Evolutionary conservation across 1,139 yeast genomes (phyloP), one percentile per base, ranked within the genome.

Genomic region (Geotrichum fermentans): DNA sequence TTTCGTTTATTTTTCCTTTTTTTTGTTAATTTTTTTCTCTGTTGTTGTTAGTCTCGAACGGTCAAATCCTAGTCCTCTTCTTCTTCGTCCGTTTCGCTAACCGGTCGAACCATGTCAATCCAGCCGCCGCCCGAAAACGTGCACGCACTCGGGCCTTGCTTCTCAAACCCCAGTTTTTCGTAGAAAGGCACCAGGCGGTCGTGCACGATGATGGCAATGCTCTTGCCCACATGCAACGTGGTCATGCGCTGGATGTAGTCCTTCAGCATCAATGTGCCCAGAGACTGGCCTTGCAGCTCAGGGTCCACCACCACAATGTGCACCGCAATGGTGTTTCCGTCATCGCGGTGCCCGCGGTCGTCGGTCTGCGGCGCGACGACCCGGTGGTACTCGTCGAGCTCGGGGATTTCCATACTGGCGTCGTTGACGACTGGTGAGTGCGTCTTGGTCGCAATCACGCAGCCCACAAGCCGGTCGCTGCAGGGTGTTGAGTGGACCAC

Each of bases 221-320:
- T 77, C 57, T 82, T 87, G 46, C 95, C 97, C 56, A 88, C 80
- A 59, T 83, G 88, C 63, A 88, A 95, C 64, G 88, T 87, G 40
- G 88, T 79, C 66, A 92, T 72, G 61, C 90, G 86, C 67, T 90
- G 97, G 55, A 89, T 78, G 68, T 87, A 92, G 68, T 92, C 97
- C 59, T 85, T 88, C 63, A 90, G 69, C 63, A 92, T 70, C 54
- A 87, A 21, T n/a, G 95, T 80, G 8, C 95, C 97, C 53, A 90
- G 73, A 61, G 84, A 85, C 67, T 79, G 78, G 51, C 89, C 86
- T 64, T 83, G 88, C 77, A 81, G 87, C 38, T 80, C 80, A 26
- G 92, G 87, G 58, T 80, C 81, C 37, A 90, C 78, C 2, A 82
- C 92, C 43, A 92, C 73, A 2, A 94, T 81, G 64, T 92, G 97